These are phyloP conservation scores for Daldinia grandis DNA, from an alignment of 495 filamentous ascomycete species.

Conservation along the genomic window DNA sequence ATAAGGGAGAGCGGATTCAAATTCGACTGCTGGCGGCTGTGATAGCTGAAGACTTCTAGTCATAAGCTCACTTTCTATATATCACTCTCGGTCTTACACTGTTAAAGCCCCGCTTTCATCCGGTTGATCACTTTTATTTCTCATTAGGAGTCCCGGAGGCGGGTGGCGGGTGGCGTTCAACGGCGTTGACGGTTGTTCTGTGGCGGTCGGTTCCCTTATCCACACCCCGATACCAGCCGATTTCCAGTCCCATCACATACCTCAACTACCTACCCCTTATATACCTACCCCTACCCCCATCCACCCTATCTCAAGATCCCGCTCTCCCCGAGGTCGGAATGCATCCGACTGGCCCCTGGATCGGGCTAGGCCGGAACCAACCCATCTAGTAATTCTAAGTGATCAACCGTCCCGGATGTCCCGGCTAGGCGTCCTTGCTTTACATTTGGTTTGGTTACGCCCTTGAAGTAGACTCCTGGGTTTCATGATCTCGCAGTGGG, in stretches of 20 bases:
- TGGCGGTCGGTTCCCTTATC: slow-evolving; percentile 26
- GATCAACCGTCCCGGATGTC: background rate
- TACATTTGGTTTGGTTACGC: background rate
- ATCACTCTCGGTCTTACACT: background rate
- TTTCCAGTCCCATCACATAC: slow-evolving; percentile 16
- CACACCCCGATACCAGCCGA: slow-evolving; percentile 37
- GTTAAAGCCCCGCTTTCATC: slow-evolving; percentile 1
- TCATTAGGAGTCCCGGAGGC: slow-evolving; percentile 4
- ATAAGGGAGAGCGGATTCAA: slow-evolving; percentile 46
- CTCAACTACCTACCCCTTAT: background rate
- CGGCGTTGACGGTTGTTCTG: slow-evolving; percentile 41
- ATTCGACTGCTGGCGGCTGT: background rate
- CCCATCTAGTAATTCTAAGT: background rate
- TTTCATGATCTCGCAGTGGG: background rate
- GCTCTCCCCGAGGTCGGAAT: background rate
- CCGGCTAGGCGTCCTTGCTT: background rate
- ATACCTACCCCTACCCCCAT: background rate
- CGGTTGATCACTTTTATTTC: slow-evolving; percentile 13
- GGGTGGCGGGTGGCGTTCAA: slow-evolving; percentile 33
- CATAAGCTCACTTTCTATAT: background rate
- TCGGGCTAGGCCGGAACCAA: background rate
- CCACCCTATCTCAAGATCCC: background rate
- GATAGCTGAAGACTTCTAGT: background rate
- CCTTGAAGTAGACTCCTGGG: slow-evolving; percentile 12
- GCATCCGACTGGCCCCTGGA: background rate